phyloP scores from a whole-genome alignment of 306 rosid genomes.

The Luffa acutangula region DNA sequence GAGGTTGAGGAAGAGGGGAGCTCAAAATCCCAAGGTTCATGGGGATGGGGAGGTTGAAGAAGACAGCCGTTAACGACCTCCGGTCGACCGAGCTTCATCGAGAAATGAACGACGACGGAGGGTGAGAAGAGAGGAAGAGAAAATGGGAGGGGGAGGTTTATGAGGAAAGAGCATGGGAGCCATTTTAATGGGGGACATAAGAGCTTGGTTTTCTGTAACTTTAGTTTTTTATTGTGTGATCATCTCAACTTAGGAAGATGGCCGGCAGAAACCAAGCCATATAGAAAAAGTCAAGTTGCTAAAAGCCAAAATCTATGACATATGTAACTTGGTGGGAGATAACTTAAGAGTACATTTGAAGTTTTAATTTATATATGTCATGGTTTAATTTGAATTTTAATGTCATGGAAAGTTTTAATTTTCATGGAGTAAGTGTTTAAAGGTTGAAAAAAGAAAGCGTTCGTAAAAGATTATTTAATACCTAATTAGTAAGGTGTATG shows the following conservation, averaged over 20 bases:
- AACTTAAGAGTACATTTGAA: background rate
- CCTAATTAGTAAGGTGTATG: no score
- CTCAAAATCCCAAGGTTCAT: slow-evolving; percentile 40
- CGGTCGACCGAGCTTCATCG: slow-evolving; percentile 40
- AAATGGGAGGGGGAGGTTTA: slow-evolving; percentile 14
- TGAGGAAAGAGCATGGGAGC: slow-evolving; percentile 19
- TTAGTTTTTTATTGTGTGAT: background rate
- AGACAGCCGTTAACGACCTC: slow-evolving; percentile 38
- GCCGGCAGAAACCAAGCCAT: slow-evolving; percentile 66
- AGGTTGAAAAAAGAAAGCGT: no score
- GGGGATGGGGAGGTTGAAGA: slow-evolving; percentile 34
- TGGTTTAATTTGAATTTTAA: background rate
- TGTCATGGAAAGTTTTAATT: no score
- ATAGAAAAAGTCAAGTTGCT: slow-evolving; percentile 31
- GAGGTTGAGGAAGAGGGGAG: slow-evolving; percentile 21
- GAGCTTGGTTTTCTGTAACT: background rate
- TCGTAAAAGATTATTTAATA: no score
- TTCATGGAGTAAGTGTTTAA: no score
- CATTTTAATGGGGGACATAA: slow-evolving; percentile 30
- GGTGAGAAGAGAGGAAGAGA: background rate
- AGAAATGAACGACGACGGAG: background rate
- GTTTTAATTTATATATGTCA: background rate
- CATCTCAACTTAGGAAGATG: slow-evolving; percentile 13
- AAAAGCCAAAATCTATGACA: slow-evolving; percentile 7
- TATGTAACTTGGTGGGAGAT: background rate